Base-by-base conservation (phyloP, 306 rosid genomes). In the Macrotyloma uniflorum region DNA sequence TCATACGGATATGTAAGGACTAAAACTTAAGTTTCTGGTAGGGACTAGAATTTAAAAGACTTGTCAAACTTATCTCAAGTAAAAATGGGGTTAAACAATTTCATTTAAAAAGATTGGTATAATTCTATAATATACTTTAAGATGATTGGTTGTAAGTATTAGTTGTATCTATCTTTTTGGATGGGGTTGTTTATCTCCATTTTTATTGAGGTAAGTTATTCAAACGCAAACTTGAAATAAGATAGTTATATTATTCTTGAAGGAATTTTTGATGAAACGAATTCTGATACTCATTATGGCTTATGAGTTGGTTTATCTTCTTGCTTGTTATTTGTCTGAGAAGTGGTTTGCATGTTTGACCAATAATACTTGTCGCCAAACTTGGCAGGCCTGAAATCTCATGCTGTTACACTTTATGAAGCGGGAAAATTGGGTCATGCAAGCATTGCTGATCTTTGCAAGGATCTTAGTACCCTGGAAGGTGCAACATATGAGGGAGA, bases 371-470 rank as follows among this genome's bases (percentile, higher is more conserved):
- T 62, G 40, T 58, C 46, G 38, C n/a, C 64, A 75, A 85, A 83
- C 19, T 80, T 79, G 33, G 72, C 89, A 95, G 99, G 99, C 67
- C 83, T 95, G 86, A 95, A 95, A 85, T 91, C 97, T 64, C 99
- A 95, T 91, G 99, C 99, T 20, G 98, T 95, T 67, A 95, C 98
- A 11, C 93, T 95, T 46, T 95, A 95, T 66, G 99, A 95, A 83
- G 99, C 94, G 32, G 99, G 98, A 38, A 95, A 95, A 80, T 75
- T 95, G 88, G 98, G 96, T 73, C 93, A 95, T 91, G 88, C 92
- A 68, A 86, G 97, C 77, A 95, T 95, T 81, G 57, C 90, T 24
- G 98, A 95, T 88, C 99, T 95, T 76, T 95, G 99, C 84, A 90
- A 93, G 83, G 96, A 93, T 90, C 94, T 95, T 61, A 80, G 94